Evolutionary conservation across 1,284 basidiomycete species (phyloP), one percentile per base, ranked within the genome.

Genomic region (Lentinula novae-zelandiae): DNA sequence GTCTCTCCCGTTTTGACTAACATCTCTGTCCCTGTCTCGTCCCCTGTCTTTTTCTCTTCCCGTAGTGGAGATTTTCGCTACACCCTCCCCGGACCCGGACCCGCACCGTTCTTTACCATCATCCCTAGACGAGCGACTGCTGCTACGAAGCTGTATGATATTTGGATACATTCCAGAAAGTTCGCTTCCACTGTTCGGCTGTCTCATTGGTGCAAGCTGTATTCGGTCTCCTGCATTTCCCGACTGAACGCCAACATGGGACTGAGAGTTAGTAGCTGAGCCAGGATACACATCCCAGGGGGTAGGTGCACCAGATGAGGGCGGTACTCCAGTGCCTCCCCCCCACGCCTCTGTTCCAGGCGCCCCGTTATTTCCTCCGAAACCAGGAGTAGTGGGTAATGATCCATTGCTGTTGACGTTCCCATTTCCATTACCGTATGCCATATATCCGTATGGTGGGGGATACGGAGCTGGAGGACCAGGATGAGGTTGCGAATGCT

Each of bases 121-220:
- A 58, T 58, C 60, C 49, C 55, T 61, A 60, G 46, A 50, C 5
- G 60, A 60, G 20, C 66, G 49, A 49, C 63, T 65, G 39, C 64
- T 64, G 46, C 63, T 66, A 50, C 65, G 27, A 20, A 74, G 65
- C 34, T 73, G 72, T 5, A 77, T 72, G 49, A 75, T 64, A 34
- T 34, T 40, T 0, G 75, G 66, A 40, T 75, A 73, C 31, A 49
- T 34, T n/a, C 39, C 44, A 12, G 53, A 36, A 52, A 12, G n/a
- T 8, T 53, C 38, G 22, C 12, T 46, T 40, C 39, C 53, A 22
- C 48, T 42, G 4, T 31, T 39, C 13, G 53, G 49, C 33, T 60
- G 53, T n/a, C 73, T 73, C 63, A 86, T 67, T 60, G 85, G 85
- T 39, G 85, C 84, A 17, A 87, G 76, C 70, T 84, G 82, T 36